These are phyloP conservation scores for Cenchrus americanus DNA, from an alignment of 176 grass and related monocot species.

Conservation along the genomic window DNA sequence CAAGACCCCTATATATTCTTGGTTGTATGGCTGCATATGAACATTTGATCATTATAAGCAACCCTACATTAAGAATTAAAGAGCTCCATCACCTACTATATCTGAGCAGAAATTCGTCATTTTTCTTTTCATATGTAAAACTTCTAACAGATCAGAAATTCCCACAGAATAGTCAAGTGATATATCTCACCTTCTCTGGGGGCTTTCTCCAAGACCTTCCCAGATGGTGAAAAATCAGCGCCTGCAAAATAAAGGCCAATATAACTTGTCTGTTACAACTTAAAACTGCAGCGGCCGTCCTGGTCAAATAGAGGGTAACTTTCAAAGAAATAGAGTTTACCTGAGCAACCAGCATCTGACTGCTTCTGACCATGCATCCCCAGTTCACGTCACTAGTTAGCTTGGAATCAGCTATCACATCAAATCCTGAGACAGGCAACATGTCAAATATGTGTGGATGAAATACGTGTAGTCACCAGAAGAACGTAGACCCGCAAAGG, in stretches of 20 bases:
- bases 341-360: slow-evolving; percentile 98
- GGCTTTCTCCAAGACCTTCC: slow-evolving; percentile 95
- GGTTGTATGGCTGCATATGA: slow-evolving; percentile 88
- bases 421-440: slow-evolving; percentile 57
- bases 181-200: slow-evolving; percentile 66
- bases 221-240: slow-evolving; percentile 88
- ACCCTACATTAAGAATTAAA: slow-evolving; percentile 61
- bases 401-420: slow-evolving; percentile 70
- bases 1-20: slow-evolving; percentile 77
- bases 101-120: slow-evolving; percentile 14
- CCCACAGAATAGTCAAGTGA: slow-evolving; percentile 5
- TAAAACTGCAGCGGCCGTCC: not conserved
- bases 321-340: slow-evolving; percentile 31
- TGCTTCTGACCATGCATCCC: slow-evolving; percentile 99
- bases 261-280: not conserved
- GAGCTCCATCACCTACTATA: slow-evolving; percentile 51
- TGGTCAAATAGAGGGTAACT: not conserved
- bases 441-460: not conserved
- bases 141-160: not conserved
- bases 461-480: not conserved
- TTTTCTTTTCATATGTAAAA: not conserved
- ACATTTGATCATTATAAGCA: slow-evolving; percentile 69
- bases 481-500: not conserved
- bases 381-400: slow-evolving; percentile 84
- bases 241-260: slow-evolving; percentile 50